Conservation (phyloP, 345 rosid genomes). For the Clausena lansium region DNA sequence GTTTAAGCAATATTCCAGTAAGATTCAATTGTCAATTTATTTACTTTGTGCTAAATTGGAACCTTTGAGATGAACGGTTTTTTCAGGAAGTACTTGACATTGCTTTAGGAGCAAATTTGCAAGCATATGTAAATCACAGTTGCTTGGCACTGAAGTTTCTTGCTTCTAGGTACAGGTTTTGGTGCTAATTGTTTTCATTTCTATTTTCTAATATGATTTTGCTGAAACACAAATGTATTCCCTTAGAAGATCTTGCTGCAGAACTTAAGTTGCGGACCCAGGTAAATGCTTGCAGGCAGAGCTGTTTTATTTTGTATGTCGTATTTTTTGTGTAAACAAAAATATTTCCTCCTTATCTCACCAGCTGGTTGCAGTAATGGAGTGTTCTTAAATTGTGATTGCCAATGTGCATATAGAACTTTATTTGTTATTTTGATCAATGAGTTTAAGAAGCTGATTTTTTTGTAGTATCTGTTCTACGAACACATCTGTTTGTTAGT, state of each 20-base stretch:
- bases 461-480: too few relatives aligned
- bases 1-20: neutral
- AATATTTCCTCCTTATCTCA: neutral
- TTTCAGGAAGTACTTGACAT: neutral
- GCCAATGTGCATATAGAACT: neutral
- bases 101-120: neutral
- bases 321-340: neutral
- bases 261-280: constrained; percentile 89
- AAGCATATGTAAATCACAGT: neutral
- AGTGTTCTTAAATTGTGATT: neutral
- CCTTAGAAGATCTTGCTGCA: constrained; percentile 95
- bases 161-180: neutral
- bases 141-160: too few relatives aligned
- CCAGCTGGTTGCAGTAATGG: neutral
- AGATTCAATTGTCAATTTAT: neutral
- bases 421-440: neutral
- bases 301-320: neutral
- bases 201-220: constrained; percentile 32
- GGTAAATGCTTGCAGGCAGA: constrained; percentile 34
- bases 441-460: too few relatives aligned
- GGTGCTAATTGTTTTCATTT: constrained; percentile 16
- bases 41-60: neutral
- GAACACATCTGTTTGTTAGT: neutral
- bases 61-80: neutral
- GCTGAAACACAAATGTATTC: constrained; percentile 94